phyloP scores from a whole-genome alignment of 176 grass and related monocot species.

The Raddia guianensis region DNA sequence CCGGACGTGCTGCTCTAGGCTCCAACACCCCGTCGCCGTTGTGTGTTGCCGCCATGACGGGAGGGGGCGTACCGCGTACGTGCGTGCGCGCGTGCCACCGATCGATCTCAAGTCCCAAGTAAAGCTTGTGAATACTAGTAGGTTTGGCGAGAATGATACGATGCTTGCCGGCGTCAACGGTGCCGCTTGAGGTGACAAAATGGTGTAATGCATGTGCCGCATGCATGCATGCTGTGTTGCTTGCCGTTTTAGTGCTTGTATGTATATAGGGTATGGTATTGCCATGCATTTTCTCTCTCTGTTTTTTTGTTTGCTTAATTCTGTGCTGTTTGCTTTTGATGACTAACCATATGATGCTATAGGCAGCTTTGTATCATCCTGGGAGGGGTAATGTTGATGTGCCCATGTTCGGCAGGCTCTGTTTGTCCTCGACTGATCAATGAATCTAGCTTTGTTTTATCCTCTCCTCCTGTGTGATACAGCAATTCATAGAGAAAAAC shows the following conservation, averaged over 20 bases:
- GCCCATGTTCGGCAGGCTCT: slow-evolving; percentile 37
- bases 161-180: slow-evolving; percentile 28
- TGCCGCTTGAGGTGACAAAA: slow-evolving; percentile 28
- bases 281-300: neutral
- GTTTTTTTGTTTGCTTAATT: neutral
- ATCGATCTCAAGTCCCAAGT: neutral
- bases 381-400: slow-evolving; percentile 28
- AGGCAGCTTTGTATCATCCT: slow-evolving; percentile 45
- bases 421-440: slow-evolving; percentile 46
- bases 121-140: slow-evolving; percentile 55
- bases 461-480: neutral
- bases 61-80: no score
- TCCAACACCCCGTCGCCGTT: neutral
- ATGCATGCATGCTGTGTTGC: slow-evolving; percentile 39
- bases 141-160: slow-evolving; percentile 42
- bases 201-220: slow-evolving; percentile 19
- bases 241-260: slow-evolving; percentile 43
- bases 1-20: slow-evolving; percentile 29
- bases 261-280: slow-evolving; percentile 41
- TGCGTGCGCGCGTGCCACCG: neutral
- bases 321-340: slow-evolving; percentile 27
- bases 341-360: slow-evolving; percentile 49
- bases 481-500: no score
- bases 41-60: neutral
- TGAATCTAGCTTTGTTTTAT: slow-evolving; percentile 24